Conservation (phyloP, 2,329 filamentous ascomycete genomes). For the Diaporthe helianthi region DNA sequence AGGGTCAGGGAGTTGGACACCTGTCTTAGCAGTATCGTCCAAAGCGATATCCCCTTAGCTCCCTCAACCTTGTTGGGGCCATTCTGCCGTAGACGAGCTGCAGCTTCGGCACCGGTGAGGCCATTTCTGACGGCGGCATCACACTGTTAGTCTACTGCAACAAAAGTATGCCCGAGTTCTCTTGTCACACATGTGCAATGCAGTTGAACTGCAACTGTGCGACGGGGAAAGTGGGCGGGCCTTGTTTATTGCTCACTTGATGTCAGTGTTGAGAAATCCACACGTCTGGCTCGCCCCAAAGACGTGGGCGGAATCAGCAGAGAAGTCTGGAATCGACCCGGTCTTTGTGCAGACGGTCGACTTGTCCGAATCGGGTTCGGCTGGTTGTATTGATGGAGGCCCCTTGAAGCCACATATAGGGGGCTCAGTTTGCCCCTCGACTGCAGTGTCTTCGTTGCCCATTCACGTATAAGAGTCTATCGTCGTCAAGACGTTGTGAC, state of each 20-base stretch:
- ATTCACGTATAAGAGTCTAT: conserved; percentile 37
- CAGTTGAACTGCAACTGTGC: no score
- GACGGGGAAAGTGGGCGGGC: background rate
- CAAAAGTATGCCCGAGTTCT: background rate
- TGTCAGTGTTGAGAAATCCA: conserved; percentile 38
- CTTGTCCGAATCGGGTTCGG: conserved; percentile 26
- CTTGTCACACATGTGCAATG: background rate
- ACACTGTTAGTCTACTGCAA: no score
- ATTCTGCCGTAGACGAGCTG: conserved; percentile 69
- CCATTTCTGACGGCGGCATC: conserved; percentile 55
- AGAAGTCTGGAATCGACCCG: conserved; percentile 37
- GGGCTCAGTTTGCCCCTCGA: conserved; percentile 44
- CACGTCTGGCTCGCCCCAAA: conserved; percentile 38
- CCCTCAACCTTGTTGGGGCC: conserved; percentile 76
- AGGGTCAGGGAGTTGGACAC: conserved; percentile 79
- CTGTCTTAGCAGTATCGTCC: conserved; percentile 79
- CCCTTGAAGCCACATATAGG: conserved; percentile 42
- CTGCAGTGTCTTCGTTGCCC: conserved; percentile 42
- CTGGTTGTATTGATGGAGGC: conserved; percentile 33
- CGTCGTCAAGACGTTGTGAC: conserved; percentile 22
- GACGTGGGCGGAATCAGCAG: conserved; percentile 40
- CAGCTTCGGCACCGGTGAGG: conserved; percentile 67
- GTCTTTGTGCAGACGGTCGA: conserved; percentile 27
- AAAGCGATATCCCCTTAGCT: conserved; percentile 74
- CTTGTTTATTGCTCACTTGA: conserved; percentile 37